A percentile compares a stretch with the other conserved stretches of the same genome.
Conservation (phyloP, 352 stramenopile species). For the Phytophthora crassamura region DNA sequence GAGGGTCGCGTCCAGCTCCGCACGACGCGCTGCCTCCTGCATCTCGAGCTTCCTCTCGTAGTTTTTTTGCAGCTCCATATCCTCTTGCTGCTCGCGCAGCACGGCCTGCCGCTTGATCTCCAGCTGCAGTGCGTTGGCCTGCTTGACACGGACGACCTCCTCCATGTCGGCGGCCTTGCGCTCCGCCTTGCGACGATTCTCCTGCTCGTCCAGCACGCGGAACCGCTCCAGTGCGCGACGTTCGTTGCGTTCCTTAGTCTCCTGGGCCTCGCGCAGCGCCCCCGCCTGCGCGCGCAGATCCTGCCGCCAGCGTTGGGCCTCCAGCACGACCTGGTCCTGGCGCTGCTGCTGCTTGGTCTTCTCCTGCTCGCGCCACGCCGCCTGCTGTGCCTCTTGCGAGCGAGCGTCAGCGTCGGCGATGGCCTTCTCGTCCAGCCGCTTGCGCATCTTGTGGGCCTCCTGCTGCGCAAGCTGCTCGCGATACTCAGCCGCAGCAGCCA, state of each 20-base stretch:
- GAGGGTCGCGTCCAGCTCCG: constrained; percentile 55
- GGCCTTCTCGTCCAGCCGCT: constrained; percentile 37
- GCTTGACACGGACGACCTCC: constrained; percentile 53
- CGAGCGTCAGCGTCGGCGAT: constrained; percentile 45
- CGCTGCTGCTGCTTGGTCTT: constrained; percentile 40
- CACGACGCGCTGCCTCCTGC: constrained; percentile 53
- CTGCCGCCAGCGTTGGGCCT: constrained; percentile 51
- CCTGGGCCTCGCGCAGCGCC: constrained; percentile 40
- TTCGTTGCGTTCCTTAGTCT: constrained; percentile 54
- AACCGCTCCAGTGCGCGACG: constrained; percentile 50
- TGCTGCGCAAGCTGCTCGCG: constrained; percentile 50
- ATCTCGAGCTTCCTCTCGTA: constrained; percentile 59
- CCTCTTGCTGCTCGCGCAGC: constrained; percentile 50
- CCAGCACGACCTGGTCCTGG: constrained; percentile 42
- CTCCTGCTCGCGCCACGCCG: constrained; percentile 50
- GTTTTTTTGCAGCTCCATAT: constrained; percentile 47
- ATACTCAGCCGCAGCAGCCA: constrained; percentile 50
- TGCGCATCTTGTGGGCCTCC: constrained; percentile 44
- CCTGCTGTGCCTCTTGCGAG: constrained; percentile 46
- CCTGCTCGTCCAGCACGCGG: constrained; percentile 49
- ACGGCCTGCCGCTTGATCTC: constrained; percentile 52
- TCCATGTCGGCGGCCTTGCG: constrained; percentile 54
- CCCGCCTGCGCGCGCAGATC: constrained; percentile 50
- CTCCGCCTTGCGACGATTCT: constrained; percentile 53
- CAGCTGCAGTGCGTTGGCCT: constrained; percentile 59